phyloP scores from a whole-genome alignment of 768 basidiomycete genomes.

The Rhizopogon sp. region DNA sequence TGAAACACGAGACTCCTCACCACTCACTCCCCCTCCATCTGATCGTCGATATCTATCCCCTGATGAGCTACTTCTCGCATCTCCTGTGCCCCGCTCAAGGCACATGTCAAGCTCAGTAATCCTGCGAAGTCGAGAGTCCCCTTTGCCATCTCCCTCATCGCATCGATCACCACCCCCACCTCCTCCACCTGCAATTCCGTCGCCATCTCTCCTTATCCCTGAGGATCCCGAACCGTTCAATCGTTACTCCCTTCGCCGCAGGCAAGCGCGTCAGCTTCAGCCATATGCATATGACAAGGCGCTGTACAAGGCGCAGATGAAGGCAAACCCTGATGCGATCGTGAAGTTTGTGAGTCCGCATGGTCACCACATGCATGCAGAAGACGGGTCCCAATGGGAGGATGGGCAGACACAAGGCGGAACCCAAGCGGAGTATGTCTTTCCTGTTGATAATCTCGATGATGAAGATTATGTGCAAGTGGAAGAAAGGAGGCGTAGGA shows the following conservation, averaged over 20 bases:
- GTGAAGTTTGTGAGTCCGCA: conserved; percentile 42
- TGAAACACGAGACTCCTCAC: conserved; percentile 16
- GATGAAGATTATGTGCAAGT: conserved; percentile 22
- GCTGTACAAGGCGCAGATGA: conserved; percentile 47
- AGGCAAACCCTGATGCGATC: conserved; percentile 61
- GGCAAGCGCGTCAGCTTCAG: conserved; percentile 50
- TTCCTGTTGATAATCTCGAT: conserved; percentile 14
- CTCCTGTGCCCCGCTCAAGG: conserved; percentile 3
- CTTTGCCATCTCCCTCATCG: not conserved
- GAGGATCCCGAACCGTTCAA: conserved; percentile 13
- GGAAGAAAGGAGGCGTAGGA: conserved; percentile 9
- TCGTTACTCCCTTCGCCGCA: conserved; percentile 53
- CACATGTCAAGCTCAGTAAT: not conserved
- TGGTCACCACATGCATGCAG: conserved; percentile 15
- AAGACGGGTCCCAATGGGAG: conserved; percentile 21
- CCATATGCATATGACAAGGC: conserved; percentile 58
- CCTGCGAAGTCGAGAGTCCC: not conserved
- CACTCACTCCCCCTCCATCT: not conserved
- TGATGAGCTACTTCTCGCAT: conserved; percentile 17
- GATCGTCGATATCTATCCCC: conserved; percentile 13
- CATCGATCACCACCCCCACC: not conserved
- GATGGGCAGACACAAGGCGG: conserved; percentile 16
- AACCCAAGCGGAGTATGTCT: conserved; percentile 25
- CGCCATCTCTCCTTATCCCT: conserved; percentile 5
- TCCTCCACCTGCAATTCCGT: conserved; percentile 5